A percentile compares a stretch with the other conserved stretches of the same genome.
These are phyloP conservation scores for Discostella stelligera DNA, from an alignment of 352 stramenopile genomes.

Conservation along the genomic window DNA sequence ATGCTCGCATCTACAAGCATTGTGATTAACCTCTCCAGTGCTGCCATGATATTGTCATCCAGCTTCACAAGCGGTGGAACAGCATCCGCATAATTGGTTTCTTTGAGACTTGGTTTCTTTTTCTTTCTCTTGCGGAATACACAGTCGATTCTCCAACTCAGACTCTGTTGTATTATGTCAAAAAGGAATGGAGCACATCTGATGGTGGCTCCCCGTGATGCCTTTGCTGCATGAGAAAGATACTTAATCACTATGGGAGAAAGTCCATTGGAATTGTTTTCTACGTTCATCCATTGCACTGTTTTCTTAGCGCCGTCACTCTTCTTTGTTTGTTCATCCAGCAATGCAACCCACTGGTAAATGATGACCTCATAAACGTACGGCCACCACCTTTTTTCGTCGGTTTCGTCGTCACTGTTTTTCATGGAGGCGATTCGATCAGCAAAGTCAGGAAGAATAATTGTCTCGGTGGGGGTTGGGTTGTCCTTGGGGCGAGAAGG, in stretches of 20 bases:
- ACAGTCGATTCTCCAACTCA: conserved; percentile 68
- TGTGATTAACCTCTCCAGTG: conserved; percentile 70
- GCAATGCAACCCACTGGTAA: conserved; percentile 79
- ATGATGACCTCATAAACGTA: conserved; percentile 85
- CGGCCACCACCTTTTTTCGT: conserved; percentile 76
- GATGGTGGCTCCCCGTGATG: conserved; percentile 70
- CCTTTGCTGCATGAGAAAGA: conserved; percentile 65
- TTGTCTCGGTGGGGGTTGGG: conserved; percentile 12
- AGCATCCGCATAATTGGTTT: conserved; percentile 29
- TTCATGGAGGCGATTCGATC: conserved; percentile 63
- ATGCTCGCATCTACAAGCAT: conserved; percentile 80
- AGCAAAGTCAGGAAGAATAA: conserved; percentile 52
- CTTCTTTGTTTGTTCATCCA: conserved; percentile 71
- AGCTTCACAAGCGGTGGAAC: conserved; percentile 66
- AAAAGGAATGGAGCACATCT: conserved; percentile 81
- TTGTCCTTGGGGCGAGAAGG: conserved; percentile 21
- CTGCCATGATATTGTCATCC: conserved; percentile 64
- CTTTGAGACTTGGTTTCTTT: conserved; percentile 17
- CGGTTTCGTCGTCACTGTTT: conserved; percentile 30
- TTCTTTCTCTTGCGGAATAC: conserved; percentile 57
- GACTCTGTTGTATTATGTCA: conserved; percentile 82
- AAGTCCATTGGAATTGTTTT: conserved; percentile 20
- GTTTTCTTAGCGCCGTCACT: conserved; percentile 38
- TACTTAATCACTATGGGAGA: conserved; percentile 59
- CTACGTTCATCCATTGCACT: conserved; percentile 21